A percentile compares a stretch with the other conserved stretches of the same genome.
These are phyloP conservation scores for Aureobasidium leucospermi DNA, from an alignment of 2,329 filamentous ascomycete genomes.

Conservation along the genomic window DNA sequence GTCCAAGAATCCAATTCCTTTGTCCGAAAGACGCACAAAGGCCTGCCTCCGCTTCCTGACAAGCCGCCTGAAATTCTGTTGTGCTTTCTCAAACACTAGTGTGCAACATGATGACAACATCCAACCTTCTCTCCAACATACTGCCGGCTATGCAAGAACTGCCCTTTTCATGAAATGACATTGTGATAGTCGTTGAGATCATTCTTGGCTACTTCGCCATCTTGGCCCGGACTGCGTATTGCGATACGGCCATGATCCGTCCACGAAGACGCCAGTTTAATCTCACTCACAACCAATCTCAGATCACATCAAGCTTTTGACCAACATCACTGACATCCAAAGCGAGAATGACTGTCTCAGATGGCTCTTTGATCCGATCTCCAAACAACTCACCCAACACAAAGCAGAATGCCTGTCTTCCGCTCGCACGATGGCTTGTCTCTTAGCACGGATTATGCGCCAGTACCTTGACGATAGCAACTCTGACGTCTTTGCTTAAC, in stretches of 20 bases:
- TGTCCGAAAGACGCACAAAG: neutral
- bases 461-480: too few species aligned
- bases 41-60: neutral
- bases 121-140: too few species aligned
- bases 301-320: too few species aligned
- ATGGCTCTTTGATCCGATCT: too few species aligned
- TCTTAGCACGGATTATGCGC: too few species aligned
- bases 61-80: neutral
- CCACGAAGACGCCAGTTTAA: neutral
- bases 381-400: too few species aligned
- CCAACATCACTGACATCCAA: too few species aligned
- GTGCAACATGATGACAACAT: neutral
- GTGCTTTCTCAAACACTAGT: conserved; percentile 10
- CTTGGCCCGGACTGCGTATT: neutral
- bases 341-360: too few species aligned
- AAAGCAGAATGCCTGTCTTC: too few species aligned
- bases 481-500: too few species aligned
- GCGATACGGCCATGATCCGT: neutral
- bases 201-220: neutral
- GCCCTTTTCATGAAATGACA: neutral
- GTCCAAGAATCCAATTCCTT: neutral
- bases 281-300: too few species aligned
- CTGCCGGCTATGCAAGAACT: neutral
- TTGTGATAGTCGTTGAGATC: neutral
- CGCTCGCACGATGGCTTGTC: too few species aligned